Base-by-base conservation (phyloP, 2,329 filamentous ascomycete genomes). In the Elsinoe arachidis region DNA sequence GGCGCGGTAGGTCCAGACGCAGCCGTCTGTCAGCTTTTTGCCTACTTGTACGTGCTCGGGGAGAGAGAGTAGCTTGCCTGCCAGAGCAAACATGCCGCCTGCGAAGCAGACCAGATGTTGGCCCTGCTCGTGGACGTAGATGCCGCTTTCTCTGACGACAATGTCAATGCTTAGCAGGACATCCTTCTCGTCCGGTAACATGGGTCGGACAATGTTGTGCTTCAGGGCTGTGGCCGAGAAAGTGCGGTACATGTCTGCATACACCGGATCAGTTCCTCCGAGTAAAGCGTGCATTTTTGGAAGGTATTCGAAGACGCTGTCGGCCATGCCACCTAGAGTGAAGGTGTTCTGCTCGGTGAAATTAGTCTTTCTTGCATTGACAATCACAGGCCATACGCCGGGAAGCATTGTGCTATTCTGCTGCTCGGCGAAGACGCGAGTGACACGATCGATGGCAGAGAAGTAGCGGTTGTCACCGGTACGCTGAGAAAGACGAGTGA, bases 1-100 rank as follows among this genome's bases (percentile, higher is more conserved):
- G 9, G 75, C 71, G 61, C 78, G 75, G 66, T 85, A 84, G 1
- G 80, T 77, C 80, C 81, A 85, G n/a, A 84, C 76, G 64, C 82
- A 85, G 2, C 78, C 79, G 57, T 84, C 76, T 0, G 80, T 79
- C 46, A 85, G 70, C 63, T 81, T 79, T 43, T 74, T 72, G 10
- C 79, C 82, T 54, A 83, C 76, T 0, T 75, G 70, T 60, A 84
- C 70, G 62, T 85, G 80, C 14, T 70, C 69, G 2, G 76, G 68
- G n/a, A 79, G 72, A 12, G 74, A 69, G 66, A 84, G 83, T 1
- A 84, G 64, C 63, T 78, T 80, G 44, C 80, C 77, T 26, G 81
- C 82, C 0, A 85, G 68, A 0, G 78, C 81, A 59, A 83, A 79
- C 81, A 84, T 84, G 55, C 81, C 82, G 10, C 82, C 82, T 0